Evolutionary conservation across 2,329 filamentous ascomycete genomes (phyloP).

Genomic region (Phoma herbarum): DNA sequence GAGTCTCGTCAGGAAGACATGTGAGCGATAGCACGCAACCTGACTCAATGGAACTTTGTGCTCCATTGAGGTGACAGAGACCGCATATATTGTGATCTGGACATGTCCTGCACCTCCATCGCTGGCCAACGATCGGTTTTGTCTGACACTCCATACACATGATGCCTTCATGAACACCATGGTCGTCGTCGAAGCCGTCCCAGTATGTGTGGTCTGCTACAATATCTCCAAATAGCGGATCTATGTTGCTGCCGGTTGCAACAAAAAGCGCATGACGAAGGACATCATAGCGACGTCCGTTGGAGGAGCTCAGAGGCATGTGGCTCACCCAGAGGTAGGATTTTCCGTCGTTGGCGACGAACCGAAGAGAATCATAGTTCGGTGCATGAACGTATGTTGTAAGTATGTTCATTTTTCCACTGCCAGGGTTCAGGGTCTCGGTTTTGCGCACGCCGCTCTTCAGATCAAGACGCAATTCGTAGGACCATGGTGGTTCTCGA

Average conservation of each 20-base stretch:
- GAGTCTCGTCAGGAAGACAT: conserved; percentile 41
- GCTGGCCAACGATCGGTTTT: conserved; percentile 35
- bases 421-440: conserved; percentile 33
- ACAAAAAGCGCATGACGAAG: conserved; percentile 46
- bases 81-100: conserved; percentile 39
- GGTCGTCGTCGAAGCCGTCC: conserved; percentile 40
- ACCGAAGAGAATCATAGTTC: conserved; percentile 46
- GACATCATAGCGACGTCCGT: conserved; percentile 41
- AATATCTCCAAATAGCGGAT: conserved; percentile 47
- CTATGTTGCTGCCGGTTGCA: conserved; percentile 26
- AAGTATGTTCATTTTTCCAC: conserved; percentile 28
- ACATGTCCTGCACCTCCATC: conserved; percentile 41
- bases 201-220: conserved; percentile 48
- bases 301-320: conserved; percentile 32
- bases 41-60: conserved; percentile 21
- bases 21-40: conserved; percentile 35
- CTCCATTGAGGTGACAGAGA: conserved; percentile 23
- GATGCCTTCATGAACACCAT: conserved; percentile 21
- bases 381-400: conserved; percentile 43
- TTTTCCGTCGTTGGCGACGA: conserved; percentile 39
- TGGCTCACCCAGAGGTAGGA: conserved; percentile 46
- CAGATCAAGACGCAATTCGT: conserved; percentile 38
- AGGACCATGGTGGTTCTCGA: conserved; percentile 33
- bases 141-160: conserved; percentile 34
- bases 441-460: conserved; percentile 36